These are phyloP conservation scores for Pyrenophora seminiperda DNA, from an alignment of 2,329 filamentous ascomycete species.

Conservation along the genomic window DNA sequence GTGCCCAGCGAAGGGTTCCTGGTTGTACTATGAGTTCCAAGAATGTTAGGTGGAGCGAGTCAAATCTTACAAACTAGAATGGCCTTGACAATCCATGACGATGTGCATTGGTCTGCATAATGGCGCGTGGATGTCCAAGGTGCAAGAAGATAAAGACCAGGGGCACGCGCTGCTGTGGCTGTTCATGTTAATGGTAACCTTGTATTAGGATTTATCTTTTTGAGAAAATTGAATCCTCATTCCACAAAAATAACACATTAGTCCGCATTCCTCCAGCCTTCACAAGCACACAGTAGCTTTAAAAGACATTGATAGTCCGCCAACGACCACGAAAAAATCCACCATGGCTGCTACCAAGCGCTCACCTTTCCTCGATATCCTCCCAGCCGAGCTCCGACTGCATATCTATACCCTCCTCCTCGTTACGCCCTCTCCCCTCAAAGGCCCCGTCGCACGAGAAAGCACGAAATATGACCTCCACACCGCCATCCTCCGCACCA, in stretches of 20 bases:
- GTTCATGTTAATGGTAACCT: not conserved
- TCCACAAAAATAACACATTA: not conserved
- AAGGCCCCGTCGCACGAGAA: slow-evolving; percentile 26
- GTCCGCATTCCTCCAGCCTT: not conserved
- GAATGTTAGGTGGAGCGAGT: slow-evolving; percentile 18
- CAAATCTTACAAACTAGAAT: slow-evolving; percentile 11
- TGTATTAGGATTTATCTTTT: not conserved
- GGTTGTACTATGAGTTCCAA: slow-evolving; percentile 11
- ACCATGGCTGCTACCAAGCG: slow-evolving; percentile 11
- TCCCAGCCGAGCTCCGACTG: slow-evolving; percentile 41
- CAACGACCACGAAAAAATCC: not conserved
- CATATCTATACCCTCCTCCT: slow-evolving; percentile 39
- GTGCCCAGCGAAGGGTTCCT: slow-evolving; percentile 15
- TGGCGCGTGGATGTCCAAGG: not conserved
- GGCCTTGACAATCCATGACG: slow-evolving; percentile 11
- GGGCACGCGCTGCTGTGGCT: slow-evolving; percentile 8
- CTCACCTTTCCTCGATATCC: slow-evolving; percentile 30
- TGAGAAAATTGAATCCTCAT: slow-evolving; percentile 2
- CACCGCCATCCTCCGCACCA: slow-evolving; percentile 46
- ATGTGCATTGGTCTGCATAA: slow-evolving; percentile 10
- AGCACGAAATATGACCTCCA: slow-evolving; percentile 37
- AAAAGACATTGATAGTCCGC: too few species aligned
- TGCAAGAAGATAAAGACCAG: slow-evolving; percentile 12
- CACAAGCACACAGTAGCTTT: too few species aligned
- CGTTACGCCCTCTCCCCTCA: slow-evolving; percentile 23